Evolutionary conservation across 805 yeast species (phyloP).

Genomic region (Spathaspora sp.): DNA sequence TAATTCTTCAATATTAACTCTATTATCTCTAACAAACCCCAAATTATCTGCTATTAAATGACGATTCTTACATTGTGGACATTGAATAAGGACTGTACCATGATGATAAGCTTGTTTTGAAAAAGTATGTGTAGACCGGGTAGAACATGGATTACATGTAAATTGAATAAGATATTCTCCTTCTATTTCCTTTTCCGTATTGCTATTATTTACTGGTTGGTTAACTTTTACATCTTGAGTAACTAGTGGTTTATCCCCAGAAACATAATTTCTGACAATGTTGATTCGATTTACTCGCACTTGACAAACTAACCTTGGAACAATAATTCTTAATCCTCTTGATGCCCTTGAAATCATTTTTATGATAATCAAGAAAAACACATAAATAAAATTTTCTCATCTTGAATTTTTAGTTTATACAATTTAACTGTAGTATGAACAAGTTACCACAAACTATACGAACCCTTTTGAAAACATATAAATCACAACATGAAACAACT

Average conservation of each 20-base stretch:
- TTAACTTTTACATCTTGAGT: not conserved
- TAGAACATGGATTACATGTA: slow-evolving; percentile 84
- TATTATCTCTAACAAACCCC: slow-evolving; percentile 73
- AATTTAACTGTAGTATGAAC: not conserved
- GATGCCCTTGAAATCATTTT: not conserved
- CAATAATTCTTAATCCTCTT: not conserved
- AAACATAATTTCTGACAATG: not conserved
- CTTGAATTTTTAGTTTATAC: not conserved
- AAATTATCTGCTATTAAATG: slow-evolving; percentile 81
- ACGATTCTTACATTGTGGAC: slow-evolving; percentile 86
- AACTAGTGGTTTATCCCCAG: not conserved
- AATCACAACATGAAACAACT: not conserved
- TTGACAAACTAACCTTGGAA: not conserved
- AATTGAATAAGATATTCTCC: slow-evolving; percentile 76
- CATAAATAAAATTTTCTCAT: not conserved
- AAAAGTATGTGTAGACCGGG: slow-evolving; percentile 83
- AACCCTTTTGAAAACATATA: not conserved
- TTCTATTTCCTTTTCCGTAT: not conserved
- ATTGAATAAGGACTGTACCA: slow-evolving; percentile 85
- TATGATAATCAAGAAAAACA: not conserved
- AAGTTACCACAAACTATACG: not conserved
- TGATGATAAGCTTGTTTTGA: slow-evolving; percentile 86
- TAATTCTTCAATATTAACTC: slow-evolving; percentile 77
- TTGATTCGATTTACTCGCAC: not conserved
- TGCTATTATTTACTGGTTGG: not conserved